Percentiles rank a stretch among this genome's conserved stretches.
Conservation (phyloP, 2,329 filamentous ascomycete genomes). For the Aspergillus caelatus region DNA sequence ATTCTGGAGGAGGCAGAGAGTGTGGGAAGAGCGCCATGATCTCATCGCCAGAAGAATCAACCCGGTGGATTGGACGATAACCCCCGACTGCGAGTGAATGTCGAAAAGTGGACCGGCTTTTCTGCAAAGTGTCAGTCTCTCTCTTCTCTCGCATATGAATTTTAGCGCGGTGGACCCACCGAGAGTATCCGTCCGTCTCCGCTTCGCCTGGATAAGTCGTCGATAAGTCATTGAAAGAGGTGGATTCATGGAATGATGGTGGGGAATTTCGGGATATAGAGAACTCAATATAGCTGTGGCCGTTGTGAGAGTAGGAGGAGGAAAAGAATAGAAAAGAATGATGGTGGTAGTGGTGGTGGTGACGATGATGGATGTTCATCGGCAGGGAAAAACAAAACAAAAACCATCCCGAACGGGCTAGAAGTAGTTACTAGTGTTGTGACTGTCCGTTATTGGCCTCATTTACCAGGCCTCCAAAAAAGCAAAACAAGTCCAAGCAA, state of each 20-base stretch:
- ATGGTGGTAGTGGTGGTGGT: no score
- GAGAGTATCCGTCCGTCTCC: not conserved
- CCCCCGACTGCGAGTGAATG: not conserved
- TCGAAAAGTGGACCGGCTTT: not conserved
- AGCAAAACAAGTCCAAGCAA: no score
- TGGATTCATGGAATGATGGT: not conserved
- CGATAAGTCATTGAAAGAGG: not conserved
- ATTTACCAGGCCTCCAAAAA: no score
- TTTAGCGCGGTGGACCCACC: not conserved
- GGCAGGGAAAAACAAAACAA: no score
- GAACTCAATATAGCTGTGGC: not conserved
- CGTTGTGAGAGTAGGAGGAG: not conserved
- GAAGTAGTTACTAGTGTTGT: no score
- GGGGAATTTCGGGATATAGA: not conserved
- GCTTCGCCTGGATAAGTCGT: not conserved
- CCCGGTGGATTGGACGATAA: not conserved
- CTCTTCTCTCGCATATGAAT: not conserved
- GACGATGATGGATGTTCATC: no score
- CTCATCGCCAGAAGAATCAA: not conserved
- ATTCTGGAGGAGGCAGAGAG: not conserved
- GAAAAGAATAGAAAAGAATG: not conserved
- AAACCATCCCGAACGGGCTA: no score
- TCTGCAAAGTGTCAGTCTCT: not conserved
- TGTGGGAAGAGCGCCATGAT: not conserved
- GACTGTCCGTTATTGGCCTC: no score